Evolutionary conservation across 2,329 filamentous ascomycete species (phyloP), one percentile per base, ranked within the genome.

Genomic region (Alternaria arborescens): DNA sequence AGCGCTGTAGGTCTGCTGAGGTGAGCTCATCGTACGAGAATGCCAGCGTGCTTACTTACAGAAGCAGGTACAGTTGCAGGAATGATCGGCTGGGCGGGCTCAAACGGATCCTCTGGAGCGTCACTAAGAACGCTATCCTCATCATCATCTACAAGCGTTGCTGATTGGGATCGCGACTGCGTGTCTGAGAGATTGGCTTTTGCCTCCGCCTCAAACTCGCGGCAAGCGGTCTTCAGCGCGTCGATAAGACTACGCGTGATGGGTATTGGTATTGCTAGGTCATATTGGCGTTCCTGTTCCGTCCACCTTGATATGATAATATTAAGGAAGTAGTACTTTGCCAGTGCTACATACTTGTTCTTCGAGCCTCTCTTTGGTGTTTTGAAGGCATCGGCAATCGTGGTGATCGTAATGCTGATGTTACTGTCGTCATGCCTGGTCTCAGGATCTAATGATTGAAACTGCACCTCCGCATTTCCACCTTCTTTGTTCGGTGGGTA

Each of bases 321-420:
- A 26, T 50, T 7, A 0, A 65, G 14, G 18, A 58, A 62, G n/a
- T 65, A 63, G 16, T 60, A 65, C 5, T 46, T 58, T 1, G 57
- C 57, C 1, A 65, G 51, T 14, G 62, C 60, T 1, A 32, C 16
- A 16, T 55, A 2, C 24, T 60, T 62, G 12, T n/a, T 8, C 2
- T 22, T 47, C 1, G 62, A 52, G 5, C 30, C 8, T 26, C 22
- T 48, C 30, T 38, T 55, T 1, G 44, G 30, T 10, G 11, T 47
- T 12, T 5, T 41, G 22, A 60, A 60, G 4, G 46, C 57, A n/a
- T 14, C 5, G 1, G 40, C 40, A 22, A 34, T 4, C 26, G 30
- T 14, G 3, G 40, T 20, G 11, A 47, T 18, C 0, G 14, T 38
- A 5, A 30, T 12, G 14, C 44, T 24, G n/a, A 60, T 51, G 18